Evolutionary conservation across 495 filamentous ascomycete genomes (phyloP).

Genomic region (Pseudoneurospora amorphoporcata): DNA sequence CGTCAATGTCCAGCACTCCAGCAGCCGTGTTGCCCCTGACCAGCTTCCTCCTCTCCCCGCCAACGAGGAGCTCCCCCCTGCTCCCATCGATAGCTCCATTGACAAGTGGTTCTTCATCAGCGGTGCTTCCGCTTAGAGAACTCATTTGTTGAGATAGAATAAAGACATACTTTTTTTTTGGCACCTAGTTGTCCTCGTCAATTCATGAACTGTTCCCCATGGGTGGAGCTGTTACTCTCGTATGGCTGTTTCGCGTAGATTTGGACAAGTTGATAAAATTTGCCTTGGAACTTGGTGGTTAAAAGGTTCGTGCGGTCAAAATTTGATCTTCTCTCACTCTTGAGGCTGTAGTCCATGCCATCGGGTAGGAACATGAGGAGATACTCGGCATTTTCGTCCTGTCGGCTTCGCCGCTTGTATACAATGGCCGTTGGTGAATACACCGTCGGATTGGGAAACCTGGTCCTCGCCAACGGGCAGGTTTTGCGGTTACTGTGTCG

Average conservation of each 20-base stretch:
- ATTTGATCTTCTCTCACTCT: not conserved
- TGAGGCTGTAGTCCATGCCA: not conserved
- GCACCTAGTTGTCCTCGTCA: not conserved
- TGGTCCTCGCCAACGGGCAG: not conserved
- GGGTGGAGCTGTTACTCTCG: not conserved
- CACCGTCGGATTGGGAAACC: not conserved
- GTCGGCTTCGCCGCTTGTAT: not conserved
- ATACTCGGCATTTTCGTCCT: not conserved
- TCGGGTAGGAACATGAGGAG: not conserved
- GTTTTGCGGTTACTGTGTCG: not conserved
- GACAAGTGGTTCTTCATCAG: conserved; percentile 99
- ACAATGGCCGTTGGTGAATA: not conserved
- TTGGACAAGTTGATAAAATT: not conserved
- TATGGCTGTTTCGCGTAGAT: not conserved
- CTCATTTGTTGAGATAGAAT: not conserved
- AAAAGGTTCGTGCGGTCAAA: not conserved
- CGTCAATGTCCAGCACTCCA: conserved; percentile 58
- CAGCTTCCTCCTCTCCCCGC: conserved; percentile 62
- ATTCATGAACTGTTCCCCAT: not conserved
- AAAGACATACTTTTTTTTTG: not conserved
- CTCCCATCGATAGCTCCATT: conserved; percentile 88
- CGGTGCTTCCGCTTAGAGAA: conserved; percentile 71
- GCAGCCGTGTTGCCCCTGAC: conserved; percentile 50
- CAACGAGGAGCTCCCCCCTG: conserved; percentile 67
- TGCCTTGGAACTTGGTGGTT: not conserved